phyloP scores from a whole-genome alignment of 208 protist genomes.

The Crithidia brevicula region DNA sequence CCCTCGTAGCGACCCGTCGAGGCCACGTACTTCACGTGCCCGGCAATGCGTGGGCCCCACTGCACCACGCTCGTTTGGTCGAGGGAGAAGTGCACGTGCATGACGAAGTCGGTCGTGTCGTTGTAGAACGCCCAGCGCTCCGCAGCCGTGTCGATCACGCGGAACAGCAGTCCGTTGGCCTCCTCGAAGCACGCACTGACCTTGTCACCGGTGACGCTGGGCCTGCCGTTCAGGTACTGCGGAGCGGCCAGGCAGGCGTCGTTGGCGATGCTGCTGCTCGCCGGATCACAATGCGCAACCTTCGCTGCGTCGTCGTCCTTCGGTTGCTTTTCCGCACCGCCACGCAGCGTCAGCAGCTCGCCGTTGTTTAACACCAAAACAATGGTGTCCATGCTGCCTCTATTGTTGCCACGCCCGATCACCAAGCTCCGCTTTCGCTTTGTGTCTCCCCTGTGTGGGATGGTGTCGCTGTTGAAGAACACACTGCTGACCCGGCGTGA shows the following conservation, averaged over 20 bases:
- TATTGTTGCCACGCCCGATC: not conserved
- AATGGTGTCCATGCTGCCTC: not conserved
- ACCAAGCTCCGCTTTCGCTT: not conserved
- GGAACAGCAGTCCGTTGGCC: slow-evolving; percentile 60
- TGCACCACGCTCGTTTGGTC: slow-evolving; percentile 18
- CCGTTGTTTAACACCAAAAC: slow-evolving; percentile 23
- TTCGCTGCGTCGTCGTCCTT: not conserved
- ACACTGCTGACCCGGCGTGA: not conserved
- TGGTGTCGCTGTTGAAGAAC: slow-evolving; percentile 10
- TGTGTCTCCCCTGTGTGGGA: not conserved
- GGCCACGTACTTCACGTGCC: slow-evolving; percentile 17
- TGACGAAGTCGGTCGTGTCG: slow-evolving; percentile 46
- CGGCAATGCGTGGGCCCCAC: slow-evolving; percentile 16
- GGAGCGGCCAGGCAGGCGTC: not conserved
- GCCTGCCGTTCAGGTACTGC: slow-evolving; percentile 34
- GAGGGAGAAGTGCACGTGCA: slow-evolving; percentile 39
- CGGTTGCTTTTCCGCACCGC: not conserved
- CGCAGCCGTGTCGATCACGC: slow-evolving; percentile 41
- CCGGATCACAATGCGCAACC: not conserved
- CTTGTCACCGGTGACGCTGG: slow-evolving; percentile 24
- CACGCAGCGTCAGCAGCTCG: slow-evolving; percentile 17
- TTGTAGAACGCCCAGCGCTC: slow-evolving; percentile 69
- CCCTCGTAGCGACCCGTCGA: slow-evolving; percentile 20
- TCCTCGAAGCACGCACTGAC: slow-evolving; percentile 30
- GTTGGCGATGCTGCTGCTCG: not conserved